A percentile compares a stretch with the other conserved stretches of the same genome.
phyloP scores from a whole-genome alignment of 2,329 filamentous ascomycete genomes.

The Parascedosporium putredinis region DNA sequence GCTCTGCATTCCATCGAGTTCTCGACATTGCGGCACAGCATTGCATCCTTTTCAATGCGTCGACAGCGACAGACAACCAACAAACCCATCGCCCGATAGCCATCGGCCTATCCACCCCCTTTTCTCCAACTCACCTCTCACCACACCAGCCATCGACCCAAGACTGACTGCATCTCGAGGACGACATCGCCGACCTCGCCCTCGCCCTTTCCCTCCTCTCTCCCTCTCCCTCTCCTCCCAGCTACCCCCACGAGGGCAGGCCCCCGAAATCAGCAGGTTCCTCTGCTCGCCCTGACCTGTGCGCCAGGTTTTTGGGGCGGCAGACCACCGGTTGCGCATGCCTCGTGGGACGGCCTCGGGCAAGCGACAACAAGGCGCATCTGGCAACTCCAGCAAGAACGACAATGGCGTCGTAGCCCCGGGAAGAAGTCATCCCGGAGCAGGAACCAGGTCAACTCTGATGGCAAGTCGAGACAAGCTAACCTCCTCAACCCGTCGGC shows the following conservation, averaged over 20 bases:
- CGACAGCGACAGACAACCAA: background rate
- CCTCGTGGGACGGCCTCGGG: constrained; percentile 48
- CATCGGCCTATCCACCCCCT: background rate
- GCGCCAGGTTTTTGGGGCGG: constrained; percentile 22
- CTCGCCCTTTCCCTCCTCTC: too few relatives aligned
- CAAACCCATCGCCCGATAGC: background rate
- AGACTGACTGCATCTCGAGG: too few relatives aligned
- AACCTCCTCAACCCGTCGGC: constrained; percentile 13
- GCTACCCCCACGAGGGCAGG: background rate
- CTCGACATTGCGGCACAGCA: background rate
- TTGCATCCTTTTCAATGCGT: background rate
- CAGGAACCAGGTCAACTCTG: constrained; percentile 36
- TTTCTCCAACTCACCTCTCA: too few relatives aligned
- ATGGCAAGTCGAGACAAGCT: constrained; percentile 22
- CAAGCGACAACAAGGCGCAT: constrained; percentile 52
- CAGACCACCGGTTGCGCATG: constrained; percentile 38
- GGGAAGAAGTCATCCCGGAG: constrained; percentile 27
- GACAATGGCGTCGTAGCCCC: constrained; percentile 69
- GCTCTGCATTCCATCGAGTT: background rate
- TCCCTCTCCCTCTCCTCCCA: background rate
- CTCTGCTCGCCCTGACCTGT: constrained; percentile 24
- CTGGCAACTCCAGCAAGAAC: constrained; percentile 46
- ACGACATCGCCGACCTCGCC: too few relatives aligned
- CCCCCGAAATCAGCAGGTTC: constrained; percentile 1
- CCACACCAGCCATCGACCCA: too few relatives aligned